phyloP scores from a whole-genome alignment of 805 yeast species.

The Danielia oregonensis region DNA sequence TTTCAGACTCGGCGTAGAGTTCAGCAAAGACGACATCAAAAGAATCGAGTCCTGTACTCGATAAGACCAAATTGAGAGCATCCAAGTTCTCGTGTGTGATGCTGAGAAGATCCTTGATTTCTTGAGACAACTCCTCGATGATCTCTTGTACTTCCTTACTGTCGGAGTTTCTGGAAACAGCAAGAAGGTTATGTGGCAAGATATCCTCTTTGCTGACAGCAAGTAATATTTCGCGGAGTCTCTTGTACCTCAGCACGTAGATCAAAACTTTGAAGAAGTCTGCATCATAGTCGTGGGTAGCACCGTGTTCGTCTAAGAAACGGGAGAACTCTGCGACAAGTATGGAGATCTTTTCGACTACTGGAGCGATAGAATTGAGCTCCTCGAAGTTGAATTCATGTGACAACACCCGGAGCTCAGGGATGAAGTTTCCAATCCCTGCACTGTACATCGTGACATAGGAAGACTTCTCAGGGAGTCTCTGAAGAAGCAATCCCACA shows the following conservation, averaged over 20 bases:
- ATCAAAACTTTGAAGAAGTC: slow-evolving; percentile 2
- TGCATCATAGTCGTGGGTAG: slow-evolving; percentile 1
- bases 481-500: too few species aligned
- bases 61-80: slow-evolving; percentile 2
- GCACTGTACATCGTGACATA: slow-evolving; percentile 1
- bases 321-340: slow-evolving; percentile 5
- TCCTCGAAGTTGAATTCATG: slow-evolving; percentile 3
- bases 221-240: slow-evolving; percentile 1
- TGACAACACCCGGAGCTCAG: slow-evolving; percentile 4
- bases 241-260: slow-evolving; percentile 6
- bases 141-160: slow-evolving; percentile 1
- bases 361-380: slow-evolving; percentile 3
- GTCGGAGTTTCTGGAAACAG: neutral
- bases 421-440: slow-evolving; percentile 6
- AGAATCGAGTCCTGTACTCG: slow-evolving; percentile 1
- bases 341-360: slow-evolving; percentile 3
- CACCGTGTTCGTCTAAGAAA: slow-evolving; percentile 1
- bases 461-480: neutral
- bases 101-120: slow-evolving; percentile 2
- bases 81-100: slow-evolving; percentile 1
- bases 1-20: neutral
- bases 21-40: slow-evolving; percentile 3
- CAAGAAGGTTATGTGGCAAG: slow-evolving; percentile 1
- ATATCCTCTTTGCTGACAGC: neutral
- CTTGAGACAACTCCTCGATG: neutral